A percentile compares a stretch with the other conserved stretches of the same genome.
Evolutionary conservation across 1,284 basidiomycete species (phyloP).

Genomic region (Tylopilus orsonianus): DNA sequence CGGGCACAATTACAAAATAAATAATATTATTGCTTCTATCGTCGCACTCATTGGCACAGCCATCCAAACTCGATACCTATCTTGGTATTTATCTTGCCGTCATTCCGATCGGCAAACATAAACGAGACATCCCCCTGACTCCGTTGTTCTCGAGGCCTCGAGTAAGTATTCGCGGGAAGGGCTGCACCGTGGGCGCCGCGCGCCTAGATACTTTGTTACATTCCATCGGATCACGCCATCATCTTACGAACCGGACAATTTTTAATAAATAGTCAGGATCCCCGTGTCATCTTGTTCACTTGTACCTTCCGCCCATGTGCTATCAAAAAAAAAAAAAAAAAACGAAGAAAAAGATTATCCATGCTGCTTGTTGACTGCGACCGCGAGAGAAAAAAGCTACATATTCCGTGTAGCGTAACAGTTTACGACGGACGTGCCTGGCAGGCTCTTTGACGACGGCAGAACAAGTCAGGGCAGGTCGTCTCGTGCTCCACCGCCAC

Average conservation of each 20-base stretch:
- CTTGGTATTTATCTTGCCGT: slow-evolving; percentile 19
- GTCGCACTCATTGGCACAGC: slow-evolving; percentile 9
- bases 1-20: slow-evolving; percentile 7
- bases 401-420: slow-evolving; percentile 13
- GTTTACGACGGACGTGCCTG: slow-evolving; percentile 15
- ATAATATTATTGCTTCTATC: background rate
- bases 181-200: background rate
- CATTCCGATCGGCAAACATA: slow-evolving; percentile 16
- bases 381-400: slow-evolving; percentile 15
- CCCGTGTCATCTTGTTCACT: slow-evolving; percentile 8
- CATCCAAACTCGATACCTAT: slow-evolving; percentile 14
- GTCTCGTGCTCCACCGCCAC: background rate
- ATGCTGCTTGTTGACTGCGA: background rate
- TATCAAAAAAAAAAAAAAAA: background rate
- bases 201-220: background rate
- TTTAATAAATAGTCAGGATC: background rate
- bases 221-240: background rate
- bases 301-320: background rate
- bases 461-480: background rate
- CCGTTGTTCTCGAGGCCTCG: slow-evolving; percentile 15
- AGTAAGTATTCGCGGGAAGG: slow-evolving; percentile 24
- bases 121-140: slow-evolving; percentile 6
- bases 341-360: background rate
- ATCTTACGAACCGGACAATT: slow-evolving; percentile 1
- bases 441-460: background rate